Conservation (phyloP, 2,329 filamentous ascomycete species). For the Sclerotinia nivalis region DNA sequence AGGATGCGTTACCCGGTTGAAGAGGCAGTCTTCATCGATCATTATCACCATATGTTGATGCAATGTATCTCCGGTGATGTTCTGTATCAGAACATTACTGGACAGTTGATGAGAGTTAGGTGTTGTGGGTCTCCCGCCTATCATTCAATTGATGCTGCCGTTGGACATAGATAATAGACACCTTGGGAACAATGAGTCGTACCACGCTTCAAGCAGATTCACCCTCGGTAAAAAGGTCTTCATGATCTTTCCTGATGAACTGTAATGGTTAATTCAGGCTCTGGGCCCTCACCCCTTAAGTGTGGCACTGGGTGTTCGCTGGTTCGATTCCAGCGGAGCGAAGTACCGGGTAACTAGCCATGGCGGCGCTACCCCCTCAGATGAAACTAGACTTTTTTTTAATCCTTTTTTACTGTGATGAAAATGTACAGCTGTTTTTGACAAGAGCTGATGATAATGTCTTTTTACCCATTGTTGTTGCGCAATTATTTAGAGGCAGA, state of each 20-base stretch:
- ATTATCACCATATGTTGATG: conserved; percentile 2
- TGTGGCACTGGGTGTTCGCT: not conserved
- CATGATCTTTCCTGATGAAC: not conserved
- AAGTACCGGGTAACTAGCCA: not conserved
- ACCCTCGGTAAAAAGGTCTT: not conserved
- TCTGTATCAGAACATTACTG: not conserved
- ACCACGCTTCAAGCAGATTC: not conserved
- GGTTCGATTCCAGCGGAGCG: not conserved
- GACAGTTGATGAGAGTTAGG: not conserved
- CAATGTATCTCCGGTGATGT: no score
- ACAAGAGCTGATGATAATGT: no score
- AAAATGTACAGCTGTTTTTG: no score
- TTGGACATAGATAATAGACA: not conserved
- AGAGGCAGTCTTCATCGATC: conserved; percentile 13
- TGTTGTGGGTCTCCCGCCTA: not conserved
- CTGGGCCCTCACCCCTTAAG: not conserved
- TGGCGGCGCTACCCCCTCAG: not conserved
- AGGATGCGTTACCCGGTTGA: conserved; percentile 15
- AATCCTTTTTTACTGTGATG: not conserved
- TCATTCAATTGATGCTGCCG: not conserved
- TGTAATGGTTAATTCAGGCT: conserved; percentile 3
- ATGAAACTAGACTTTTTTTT: not conserved
- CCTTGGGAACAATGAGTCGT: conserved; percentile 7
- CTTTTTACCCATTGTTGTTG: no score
- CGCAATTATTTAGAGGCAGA: no score